A percentile compares a stretch with the other conserved stretches of the same genome.
phyloP scores from a whole-genome alignment of 2,329 filamentous ascomycete species.

The Ciborinia camelliae region DNA sequence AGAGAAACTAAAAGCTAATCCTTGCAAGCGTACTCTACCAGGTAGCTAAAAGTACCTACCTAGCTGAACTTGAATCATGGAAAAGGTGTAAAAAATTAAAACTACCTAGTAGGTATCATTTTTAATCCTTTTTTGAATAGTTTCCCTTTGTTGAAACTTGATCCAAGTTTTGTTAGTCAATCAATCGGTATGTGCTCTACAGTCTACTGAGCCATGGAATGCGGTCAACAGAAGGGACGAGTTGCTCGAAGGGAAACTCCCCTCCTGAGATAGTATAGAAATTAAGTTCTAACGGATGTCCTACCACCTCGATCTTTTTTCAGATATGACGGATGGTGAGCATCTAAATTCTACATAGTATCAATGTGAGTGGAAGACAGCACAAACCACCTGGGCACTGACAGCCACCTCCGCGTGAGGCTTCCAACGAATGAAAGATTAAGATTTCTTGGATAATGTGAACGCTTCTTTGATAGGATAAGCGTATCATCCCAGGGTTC shows the following conservation, averaged over 20 bases:
- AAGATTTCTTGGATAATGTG: not conserved
- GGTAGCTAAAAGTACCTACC: not conserved
- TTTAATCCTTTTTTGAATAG: too few relatives aligned
- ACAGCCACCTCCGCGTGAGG: slow-evolving; percentile 8
- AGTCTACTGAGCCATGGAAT: not conserved
- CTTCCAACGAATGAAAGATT: slow-evolving; percentile 8
- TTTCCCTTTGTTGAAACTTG: too few relatives aligned
- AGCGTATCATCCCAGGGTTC: not conserved
- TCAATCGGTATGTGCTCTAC: too few relatives aligned
- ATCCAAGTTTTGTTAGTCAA: too few relatives aligned
- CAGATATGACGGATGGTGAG: not conserved
- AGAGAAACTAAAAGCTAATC: not conserved
- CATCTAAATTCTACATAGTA: too few relatives aligned
- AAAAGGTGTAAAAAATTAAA: too few relatives aligned
- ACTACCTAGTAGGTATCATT: too few relatives aligned
- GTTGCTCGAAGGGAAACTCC: not conserved
- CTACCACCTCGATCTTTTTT: not conserved
- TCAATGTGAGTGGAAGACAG: not conserved
- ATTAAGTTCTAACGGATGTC: not conserved
- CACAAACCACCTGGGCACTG: slow-evolving; percentile 10
- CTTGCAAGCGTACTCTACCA: not conserved
- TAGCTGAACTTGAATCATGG: too few relatives aligned
- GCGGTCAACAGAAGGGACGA: not conserved
- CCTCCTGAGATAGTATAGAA: not conserved
- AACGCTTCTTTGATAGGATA: not conserved